A percentile compares a stretch with the other conserved stretches of the same genome.
phyloP scores from a whole-genome alignment of 768 basidiomycete genomes.

The Podaxis sp. region DNA sequence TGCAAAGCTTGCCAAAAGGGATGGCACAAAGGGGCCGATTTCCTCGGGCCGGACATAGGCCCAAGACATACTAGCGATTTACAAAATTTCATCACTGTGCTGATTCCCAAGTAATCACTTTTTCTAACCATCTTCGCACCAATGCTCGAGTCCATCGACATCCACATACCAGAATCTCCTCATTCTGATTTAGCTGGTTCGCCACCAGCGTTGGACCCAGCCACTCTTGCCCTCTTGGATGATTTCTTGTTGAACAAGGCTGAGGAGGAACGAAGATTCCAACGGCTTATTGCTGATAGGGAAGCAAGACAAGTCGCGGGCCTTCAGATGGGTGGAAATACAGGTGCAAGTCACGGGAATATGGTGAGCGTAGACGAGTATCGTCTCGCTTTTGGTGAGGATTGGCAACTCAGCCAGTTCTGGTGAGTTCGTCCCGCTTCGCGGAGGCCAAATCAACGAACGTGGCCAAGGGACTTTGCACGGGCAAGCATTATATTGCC shows the following conservation, averaged over 20 bases:
- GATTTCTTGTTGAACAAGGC: conserved; percentile 25
- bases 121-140: background rate
- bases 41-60: no score
- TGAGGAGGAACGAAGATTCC: conserved; percentile 39
- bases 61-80: no score
- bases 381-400: conserved; percentile 37
- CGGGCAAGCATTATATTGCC: conserved; percentile 16
- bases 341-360: conserved; percentile 20
- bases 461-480: conserved; percentile 1
- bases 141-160: conserved; percentile 8
- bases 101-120: background rate
- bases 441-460: background rate
- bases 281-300: conserved; percentile 30
- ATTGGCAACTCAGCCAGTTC: conserved; percentile 49
- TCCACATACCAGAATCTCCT: conserved; percentile 21
- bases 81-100: background rate
- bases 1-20: no score
- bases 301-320: conserved; percentile 31
- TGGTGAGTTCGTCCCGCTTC: conserved; percentile 31
- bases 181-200: conserved; percentile 15
- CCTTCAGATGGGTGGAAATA: conserved; percentile 19
- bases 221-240: background rate
- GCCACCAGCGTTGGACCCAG: background rate
- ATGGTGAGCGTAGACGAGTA: conserved; percentile 44
- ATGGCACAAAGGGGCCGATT: no score